phyloP scores from a whole-genome alignment of 2,329 filamentous ascomycete species.

The Colletotrichum viniferum region DNA sequence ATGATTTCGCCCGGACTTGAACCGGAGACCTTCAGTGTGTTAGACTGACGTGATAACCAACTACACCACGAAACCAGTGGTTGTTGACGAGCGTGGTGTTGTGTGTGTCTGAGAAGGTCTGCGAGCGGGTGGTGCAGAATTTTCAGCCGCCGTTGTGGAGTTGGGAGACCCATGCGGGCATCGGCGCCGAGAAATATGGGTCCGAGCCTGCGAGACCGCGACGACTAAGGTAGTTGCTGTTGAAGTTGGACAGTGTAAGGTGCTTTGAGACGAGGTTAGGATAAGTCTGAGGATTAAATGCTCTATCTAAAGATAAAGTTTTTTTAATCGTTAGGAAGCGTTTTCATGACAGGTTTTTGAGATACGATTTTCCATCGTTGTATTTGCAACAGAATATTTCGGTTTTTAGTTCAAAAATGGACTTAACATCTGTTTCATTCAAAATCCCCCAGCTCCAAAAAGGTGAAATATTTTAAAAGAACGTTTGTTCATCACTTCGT shows the following conservation, averaged over 20 bases:
- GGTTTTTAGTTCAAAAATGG: fast-evolving
- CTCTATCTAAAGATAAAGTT: fast-evolving
- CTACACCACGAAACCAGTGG: conserved; percentile 38
- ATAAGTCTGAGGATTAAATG: neutral
- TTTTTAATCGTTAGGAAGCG: neutral
- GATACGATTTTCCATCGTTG: fast-evolving
- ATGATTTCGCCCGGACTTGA: conserved; percentile 22
- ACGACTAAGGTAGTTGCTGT: neutral
- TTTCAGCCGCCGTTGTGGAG: conserved; percentile 58
- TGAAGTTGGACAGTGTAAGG: neutral
- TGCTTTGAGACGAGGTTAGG: neutral
- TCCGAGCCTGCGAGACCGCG: neutral
- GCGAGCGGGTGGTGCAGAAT: conserved; percentile 54
- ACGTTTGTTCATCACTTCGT: fast-evolving
- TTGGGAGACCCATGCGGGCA: conserved; percentile 47
- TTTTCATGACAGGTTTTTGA: neutral
- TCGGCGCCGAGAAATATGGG: neutral
- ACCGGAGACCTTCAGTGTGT: conserved; percentile 29
- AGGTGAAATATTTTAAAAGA: no score
- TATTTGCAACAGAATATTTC: fast-evolving
- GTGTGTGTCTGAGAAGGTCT: neutral
- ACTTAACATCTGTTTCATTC: no score
- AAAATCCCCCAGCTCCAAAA: no score
- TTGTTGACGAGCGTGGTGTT: neutral
- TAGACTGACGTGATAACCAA: conserved; percentile 56